Evolutionary conservation across 23 red algal genomes (phyloP).

Genomic region (Gracilaria gracilis): DNA sequence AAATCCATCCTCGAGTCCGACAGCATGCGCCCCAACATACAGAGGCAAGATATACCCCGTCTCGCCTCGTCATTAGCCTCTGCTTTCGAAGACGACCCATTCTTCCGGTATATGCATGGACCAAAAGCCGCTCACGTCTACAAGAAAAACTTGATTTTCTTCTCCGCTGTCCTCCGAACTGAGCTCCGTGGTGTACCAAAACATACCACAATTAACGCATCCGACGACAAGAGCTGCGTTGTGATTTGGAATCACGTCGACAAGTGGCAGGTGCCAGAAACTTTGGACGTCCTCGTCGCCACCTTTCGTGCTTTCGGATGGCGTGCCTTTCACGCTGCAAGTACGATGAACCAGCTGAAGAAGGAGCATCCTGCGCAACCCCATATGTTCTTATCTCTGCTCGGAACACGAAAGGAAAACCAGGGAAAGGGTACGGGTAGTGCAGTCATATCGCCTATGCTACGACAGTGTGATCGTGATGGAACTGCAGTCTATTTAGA

Average conservation of each 20-base stretch:
- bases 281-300: not conserved
- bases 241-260: constrained; percentile 9
- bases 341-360: not conserved
- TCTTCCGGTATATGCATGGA: not conserved
- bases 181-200: not conserved
- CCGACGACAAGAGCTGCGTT: not conserved
- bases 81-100: constrained; percentile 8
- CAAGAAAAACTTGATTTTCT: not conserved
- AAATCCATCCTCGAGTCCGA: not conserved
- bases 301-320: not conserved
- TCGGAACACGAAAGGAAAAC: not conserved
- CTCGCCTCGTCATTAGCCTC: not conserved
- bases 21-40: not conserved
- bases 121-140: not conserved
- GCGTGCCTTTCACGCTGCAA: not conserved
- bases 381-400: not conserved
- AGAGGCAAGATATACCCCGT: not conserved
- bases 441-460: not conserved
- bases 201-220: not conserved
- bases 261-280: not conserved
- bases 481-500: not conserved
- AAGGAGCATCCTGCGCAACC: not conserved
- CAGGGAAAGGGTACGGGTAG: constrained; percentile 7
- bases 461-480: constrained; percentile 7
- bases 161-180: not conserved